A percentile compares a stretch with the other conserved stretches of the same genome.
Evolutionary conservation across 1,284 basidiomycete species (phyloP).

Genomic region (Moesziomyces parantarcticus): DNA sequence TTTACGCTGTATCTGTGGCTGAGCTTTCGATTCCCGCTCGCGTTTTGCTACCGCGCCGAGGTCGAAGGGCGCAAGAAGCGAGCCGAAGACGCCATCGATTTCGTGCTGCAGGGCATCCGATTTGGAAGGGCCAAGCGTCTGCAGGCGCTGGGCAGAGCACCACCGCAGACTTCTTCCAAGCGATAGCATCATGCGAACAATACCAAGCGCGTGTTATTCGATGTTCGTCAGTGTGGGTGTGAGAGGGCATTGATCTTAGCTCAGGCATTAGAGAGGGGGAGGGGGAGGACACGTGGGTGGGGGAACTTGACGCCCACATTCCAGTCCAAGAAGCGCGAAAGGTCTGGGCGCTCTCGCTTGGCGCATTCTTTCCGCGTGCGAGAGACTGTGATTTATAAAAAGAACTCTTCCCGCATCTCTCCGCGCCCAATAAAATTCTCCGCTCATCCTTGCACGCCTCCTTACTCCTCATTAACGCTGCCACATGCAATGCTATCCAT

Average conservation of each 20-base stretch:
- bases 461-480: too few species aligned
- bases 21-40: constrained; percentile 78
- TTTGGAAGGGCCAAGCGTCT: constrained; percentile 57
- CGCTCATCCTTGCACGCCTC: too few species aligned
- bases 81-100: constrained; percentile 78
- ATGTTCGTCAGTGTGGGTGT: not conserved
- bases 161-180: constrained; percentile 1
- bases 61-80: constrained; percentile 75
- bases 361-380: too few species aligned
- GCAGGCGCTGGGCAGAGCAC: constrained; percentile 37
- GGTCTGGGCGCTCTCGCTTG: not conserved
- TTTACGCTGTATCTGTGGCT: constrained; percentile 89
- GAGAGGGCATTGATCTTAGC: too few species aligned
- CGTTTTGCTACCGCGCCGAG: constrained; percentile 75
- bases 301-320: constrained; percentile 1
- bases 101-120: constrained; percentile 64
- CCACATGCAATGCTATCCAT: too few species aligned
- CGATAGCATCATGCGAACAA: not conserved
- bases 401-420: not conserved
- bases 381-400: not conserved
- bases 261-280: too few species aligned
- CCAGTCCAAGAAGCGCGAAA: constrained; percentile 12
- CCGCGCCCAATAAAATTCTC: not conserved
- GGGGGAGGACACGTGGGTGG: not conserved
- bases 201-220: not conserved